Conservation (phyloP, 495 filamentous ascomycete genomes). For the Hamigera avellanea region DNA sequence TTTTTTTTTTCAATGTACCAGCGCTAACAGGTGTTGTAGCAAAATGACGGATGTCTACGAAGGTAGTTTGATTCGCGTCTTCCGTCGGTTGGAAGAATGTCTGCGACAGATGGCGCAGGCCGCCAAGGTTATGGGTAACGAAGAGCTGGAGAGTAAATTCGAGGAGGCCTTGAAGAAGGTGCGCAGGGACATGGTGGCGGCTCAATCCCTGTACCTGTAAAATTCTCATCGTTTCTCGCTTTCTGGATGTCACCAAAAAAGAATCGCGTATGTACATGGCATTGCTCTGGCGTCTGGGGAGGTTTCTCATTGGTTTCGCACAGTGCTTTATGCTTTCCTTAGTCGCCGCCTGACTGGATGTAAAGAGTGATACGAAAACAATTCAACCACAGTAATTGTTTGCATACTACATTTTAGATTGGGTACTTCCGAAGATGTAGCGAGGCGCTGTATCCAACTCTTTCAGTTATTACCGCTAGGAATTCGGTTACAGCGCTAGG, state of each 20-base stretch:
- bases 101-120: conserved; percentile 97
- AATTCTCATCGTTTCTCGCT: conserved; percentile 9
- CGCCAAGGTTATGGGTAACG: conserved; percentile 92
- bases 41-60: conserved; percentile 99
- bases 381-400: too few relatives aligned
- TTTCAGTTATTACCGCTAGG: too few relatives aligned
- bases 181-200: conserved; percentile 82
- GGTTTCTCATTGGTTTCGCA: too few relatives aligned
- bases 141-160: conserved; percentile 84
- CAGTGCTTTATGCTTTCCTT: too few relatives aligned
- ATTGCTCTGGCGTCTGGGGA: too few relatives aligned
- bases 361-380: too few relatives aligned
- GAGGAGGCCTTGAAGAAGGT: conserved; percentile 74
- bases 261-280: too few relatives aligned
- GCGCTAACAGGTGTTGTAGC: conserved; percentile 29
- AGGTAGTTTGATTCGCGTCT: conserved; percentile 88
- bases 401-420: too few relatives aligned
- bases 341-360: too few relatives aligned
- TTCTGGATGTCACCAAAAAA: not conserved
- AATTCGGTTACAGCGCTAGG: too few relatives aligned
- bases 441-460: too few relatives aligned
- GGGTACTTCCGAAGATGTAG: too few relatives aligned
- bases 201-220: conserved; percentile 81
- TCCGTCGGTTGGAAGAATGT: conserved; percentile 89
- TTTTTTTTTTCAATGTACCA: conserved; percentile 9